Conservation (phyloP, 139 green algal species). For the Monoraphidium neglectum region DNA sequence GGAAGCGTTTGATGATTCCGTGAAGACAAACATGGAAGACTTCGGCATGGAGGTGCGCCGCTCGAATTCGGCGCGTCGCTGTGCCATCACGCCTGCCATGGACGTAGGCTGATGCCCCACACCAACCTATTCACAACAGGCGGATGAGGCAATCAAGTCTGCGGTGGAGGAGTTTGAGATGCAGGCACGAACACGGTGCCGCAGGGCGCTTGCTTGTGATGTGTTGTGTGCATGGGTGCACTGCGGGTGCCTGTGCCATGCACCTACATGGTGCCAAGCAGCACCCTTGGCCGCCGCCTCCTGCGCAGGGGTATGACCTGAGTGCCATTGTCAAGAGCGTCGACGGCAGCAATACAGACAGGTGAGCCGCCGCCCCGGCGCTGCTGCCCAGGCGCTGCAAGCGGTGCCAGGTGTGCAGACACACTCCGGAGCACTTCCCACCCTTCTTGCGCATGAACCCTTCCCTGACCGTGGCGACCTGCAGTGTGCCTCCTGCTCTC, state of each 20-base stretch:
- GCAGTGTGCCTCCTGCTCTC: no score
- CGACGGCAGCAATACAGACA: slow-evolving; percentile 40
- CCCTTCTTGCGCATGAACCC: no score
- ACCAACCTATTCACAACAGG: slow-evolving; percentile 18
- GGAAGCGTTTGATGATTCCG: slow-evolving; percentile 82
- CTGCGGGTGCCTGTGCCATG: no score
- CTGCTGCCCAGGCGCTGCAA: no score
- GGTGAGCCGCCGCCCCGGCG: slow-evolving; percentile 21
- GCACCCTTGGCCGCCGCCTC: background rate
- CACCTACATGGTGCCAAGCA: background rate
- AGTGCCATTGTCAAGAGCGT: slow-evolving; percentile 59
- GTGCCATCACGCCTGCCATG: no score
- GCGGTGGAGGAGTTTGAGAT: slow-evolving; percentile 79
- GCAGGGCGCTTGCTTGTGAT: no score
- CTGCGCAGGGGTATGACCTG: slow-evolving; percentile 68
- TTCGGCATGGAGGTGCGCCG: slow-evolving; percentile 84
- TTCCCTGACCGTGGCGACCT: no score
- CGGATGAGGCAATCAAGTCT: slow-evolving; percentile 70
- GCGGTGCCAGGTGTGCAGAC: no score
- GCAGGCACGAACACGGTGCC: slow-evolving; percentile 31
- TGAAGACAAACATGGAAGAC: slow-evolving; percentile 79
- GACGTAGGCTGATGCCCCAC: no score
- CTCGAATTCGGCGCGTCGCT: background rate
- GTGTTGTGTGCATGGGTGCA: no score
- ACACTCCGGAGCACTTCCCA: no score